phyloP scores from a whole-genome alignment of 2,329 filamentous ascomycete species.

The Coleophoma crateriformis region DNA sequence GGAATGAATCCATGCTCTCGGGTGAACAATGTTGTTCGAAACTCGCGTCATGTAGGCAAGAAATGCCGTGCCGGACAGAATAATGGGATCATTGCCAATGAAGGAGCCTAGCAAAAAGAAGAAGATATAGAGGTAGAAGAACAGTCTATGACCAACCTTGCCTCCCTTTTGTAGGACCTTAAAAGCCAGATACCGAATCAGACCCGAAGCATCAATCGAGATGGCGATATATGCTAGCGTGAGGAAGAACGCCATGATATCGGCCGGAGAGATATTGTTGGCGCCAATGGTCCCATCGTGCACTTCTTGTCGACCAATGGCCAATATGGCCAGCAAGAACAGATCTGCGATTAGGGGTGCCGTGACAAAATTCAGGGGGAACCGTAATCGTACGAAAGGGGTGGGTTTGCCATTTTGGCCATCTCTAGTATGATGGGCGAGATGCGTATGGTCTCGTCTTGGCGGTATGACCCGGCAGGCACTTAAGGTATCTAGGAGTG shows the following conservation, averaged over 20 bases:
- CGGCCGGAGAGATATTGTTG: conserved; percentile 60
- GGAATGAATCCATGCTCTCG: conserved; percentile 66
- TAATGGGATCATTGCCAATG: conserved; percentile 72
- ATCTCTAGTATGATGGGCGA: conserved; percentile 14
- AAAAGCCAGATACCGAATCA: conserved; percentile 67
- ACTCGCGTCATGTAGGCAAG: conserved; percentile 73
- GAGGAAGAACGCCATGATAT: conserved; percentile 72
- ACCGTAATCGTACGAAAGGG: conserved; percentile 42
- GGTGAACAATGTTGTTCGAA: conserved; percentile 65
- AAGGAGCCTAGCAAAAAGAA: conserved; percentile 64
- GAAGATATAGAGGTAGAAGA: conserved; percentile 69
- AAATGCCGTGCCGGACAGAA: conserved; percentile 68
- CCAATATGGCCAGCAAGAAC: conserved; percentile 63
- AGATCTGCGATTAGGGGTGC: conserved; percentile 66
- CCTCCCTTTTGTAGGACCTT: conserved; percentile 64
- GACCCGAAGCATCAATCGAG: conserved; percentile 69
- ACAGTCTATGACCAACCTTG: conserved; percentile 60
- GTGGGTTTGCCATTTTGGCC: conserved; percentile 23
- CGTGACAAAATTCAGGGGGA: conserved; percentile 67
- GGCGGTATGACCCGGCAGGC: conserved; percentile 47
- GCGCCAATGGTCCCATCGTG: conserved; percentile 63
- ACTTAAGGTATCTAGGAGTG: conserved; percentile 36
- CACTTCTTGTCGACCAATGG: conserved; percentile 63
- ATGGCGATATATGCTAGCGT: conserved; percentile 72
- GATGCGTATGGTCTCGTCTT: conserved; percentile 21